Percentiles rank a stretch among this genome's conserved stretches.
These are phyloP conservation scores for Fusarium sp. DNA, from an alignment of 2,329 filamentous ascomycete genomes.

Conservation along the genomic window DNA sequence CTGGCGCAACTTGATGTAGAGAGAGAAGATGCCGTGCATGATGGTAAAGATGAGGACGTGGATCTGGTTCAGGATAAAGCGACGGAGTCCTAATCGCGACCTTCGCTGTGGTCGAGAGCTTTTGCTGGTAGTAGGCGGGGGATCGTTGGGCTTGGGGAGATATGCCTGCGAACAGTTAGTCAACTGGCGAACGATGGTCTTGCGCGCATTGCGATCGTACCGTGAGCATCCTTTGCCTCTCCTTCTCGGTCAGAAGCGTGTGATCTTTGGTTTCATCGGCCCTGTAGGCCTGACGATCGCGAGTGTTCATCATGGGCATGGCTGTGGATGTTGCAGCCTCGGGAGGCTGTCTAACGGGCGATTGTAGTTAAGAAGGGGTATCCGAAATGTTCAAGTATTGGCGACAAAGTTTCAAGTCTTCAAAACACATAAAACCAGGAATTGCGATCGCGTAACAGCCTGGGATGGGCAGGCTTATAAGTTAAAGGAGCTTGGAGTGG, in stretches of 20 bases:
- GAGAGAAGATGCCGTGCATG: conserved; percentile 86
- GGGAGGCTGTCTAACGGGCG: conserved; percentile 45
- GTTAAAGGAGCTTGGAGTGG: conserved; percentile 40
- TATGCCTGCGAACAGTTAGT: conserved; percentile 50
- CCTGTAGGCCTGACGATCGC: conserved; percentile 58
- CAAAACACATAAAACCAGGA: conserved; percentile 7
- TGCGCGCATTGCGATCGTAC: conserved; percentile 45
- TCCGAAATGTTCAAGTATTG: not conserved
- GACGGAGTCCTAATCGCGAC: conserved; percentile 70
- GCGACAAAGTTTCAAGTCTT: not conserved
- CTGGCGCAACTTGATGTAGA: conserved; percentile 87
- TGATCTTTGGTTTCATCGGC: conserved; percentile 57
- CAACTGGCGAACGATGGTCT: not conserved
- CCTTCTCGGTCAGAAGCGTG: conserved; percentile 54
- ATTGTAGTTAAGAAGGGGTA: not conserved
- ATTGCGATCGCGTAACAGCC: conserved; percentile 25
- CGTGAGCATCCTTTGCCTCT: conserved; percentile 56
- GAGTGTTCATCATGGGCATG: conserved; percentile 55
- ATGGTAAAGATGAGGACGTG: conserved; percentile 77
- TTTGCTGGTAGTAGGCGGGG: conserved; percentile 44
- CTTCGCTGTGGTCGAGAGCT: conserved; percentile 48
- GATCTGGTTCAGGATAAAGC: conserved; percentile 73
- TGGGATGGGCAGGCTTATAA: conserved; percentile 44
- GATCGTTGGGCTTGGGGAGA: conserved; percentile 55
- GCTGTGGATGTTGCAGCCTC: conserved; percentile 48